Base-by-base conservation (phyloP, 441 rosid genomes). In the Aleurites moluccanus region DNA sequence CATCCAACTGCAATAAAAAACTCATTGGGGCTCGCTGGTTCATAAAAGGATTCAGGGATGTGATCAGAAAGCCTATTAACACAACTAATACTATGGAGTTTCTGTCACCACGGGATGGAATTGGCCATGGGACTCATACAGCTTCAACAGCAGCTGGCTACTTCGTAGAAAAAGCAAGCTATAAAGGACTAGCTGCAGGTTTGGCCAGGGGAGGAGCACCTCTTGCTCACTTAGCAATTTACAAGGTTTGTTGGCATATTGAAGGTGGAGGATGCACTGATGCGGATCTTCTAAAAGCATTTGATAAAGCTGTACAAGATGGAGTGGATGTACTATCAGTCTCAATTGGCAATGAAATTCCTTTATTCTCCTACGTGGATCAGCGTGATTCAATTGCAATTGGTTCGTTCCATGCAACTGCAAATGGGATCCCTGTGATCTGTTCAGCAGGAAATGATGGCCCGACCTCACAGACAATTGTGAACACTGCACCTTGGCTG, bases 91-190 rank as follows among this genome's bases (percentile, higher is more conserved):
- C 18, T 9, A n/a, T 3, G 3, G 81, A 81, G 35, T 81, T 74
- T 73, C 57, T 67, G 14, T 81, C 86, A 4, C 75, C 86, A 10
- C 45, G 85, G 15, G 85, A 84, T 50, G 69, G 59, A 15, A 11
- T 27, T 6, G 87, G 87, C 30, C 87, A 84, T n/a, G 85, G 87
- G 5, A 79, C 83, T 6, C 87, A 82, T 67, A 84, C 87, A 14
- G 81, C 84, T 38, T 84, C 85, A 5, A 84, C 64, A 14, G 85
- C 87, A 14, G 83, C 82, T 0, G 87, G 87, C 10, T 28, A 40
- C 49, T 78, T 76, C 27, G 85, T 80, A 30, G 76, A 67, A 10
- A 64, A 79, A 6, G 85, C 82, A 16, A 84, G 38, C 57, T 67
- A 79, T 30, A 13, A 44, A 25, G 85, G 82, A 10, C 71, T 78